Evolutionary conservation across 2,329 filamentous ascomycete species (phyloP).

Genomic region (Fusarium abutilonis): DNA sequence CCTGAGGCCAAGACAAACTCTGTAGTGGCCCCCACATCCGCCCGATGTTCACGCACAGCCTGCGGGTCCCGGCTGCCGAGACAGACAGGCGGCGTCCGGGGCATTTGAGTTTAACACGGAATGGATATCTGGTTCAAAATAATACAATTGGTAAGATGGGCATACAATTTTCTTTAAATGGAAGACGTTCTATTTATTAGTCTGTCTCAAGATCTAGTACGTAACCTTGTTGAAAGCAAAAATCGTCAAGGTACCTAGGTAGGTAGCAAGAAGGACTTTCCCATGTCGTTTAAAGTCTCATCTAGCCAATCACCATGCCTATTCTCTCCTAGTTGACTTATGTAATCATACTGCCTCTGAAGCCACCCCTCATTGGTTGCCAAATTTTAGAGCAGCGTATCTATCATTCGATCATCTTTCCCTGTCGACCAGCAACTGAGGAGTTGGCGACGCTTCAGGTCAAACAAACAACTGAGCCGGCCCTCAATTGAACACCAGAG

Average conservation of each 20-base stretch:
- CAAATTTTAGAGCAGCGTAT: constrained; percentile 35
- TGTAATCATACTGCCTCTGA: constrained; percentile 18
- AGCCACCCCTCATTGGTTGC: constrained; percentile 33
- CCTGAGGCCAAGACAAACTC: constrained; percentile 31
- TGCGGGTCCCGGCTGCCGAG: constrained; percentile 32
- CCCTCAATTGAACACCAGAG: constrained; percentile 4
- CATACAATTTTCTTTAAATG: too few relatives aligned
- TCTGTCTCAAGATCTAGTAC: too few relatives aligned
- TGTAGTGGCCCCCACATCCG: constrained; percentile 29
- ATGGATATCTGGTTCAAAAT: too few relatives aligned
- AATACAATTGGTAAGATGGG: too few relatives aligned
- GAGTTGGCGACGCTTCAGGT: constrained; percentile 13
- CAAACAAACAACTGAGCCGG: not conserved
- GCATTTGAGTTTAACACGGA: too few relatives aligned
- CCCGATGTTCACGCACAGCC: constrained; percentile 9
- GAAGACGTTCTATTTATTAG: not conserved
- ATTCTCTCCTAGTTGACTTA: constrained; percentile 12
- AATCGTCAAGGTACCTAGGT: not conserved
- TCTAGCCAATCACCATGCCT: constrained; percentile 17
- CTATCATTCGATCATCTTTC: constrained; percentile 20
- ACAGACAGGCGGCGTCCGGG: constrained; percentile 13
- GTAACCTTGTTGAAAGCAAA: too few relatives aligned
- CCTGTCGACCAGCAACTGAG: constrained; percentile 24
- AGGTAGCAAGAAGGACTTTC: constrained; percentile 5
- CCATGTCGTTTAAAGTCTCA: constrained; percentile 10